These are phyloP conservation scores for Carex cristatella DNA, from an alignment of 176 grass and related monocot genomes.

Conservation along the genomic window DNA sequence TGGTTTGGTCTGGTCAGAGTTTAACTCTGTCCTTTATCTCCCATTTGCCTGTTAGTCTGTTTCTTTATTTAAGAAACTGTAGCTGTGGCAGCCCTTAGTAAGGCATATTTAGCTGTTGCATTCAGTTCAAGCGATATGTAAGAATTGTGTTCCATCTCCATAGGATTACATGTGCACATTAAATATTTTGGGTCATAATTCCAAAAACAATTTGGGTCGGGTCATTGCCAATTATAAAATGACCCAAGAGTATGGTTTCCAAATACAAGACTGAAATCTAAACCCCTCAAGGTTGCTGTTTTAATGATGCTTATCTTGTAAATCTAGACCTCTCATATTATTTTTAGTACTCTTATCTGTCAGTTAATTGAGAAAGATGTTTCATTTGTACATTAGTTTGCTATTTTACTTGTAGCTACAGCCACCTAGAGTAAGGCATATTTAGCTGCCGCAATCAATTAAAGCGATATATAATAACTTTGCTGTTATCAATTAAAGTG, in stretches of 20 bases:
- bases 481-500: not conserved
- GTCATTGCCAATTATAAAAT: not conserved
- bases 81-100: not conserved
- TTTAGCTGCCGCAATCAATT: not conserved
- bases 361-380: not conserved
- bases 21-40: not conserved
- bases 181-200: not conserved
- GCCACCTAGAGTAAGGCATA: not conserved
- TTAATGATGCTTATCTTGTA: not conserved
- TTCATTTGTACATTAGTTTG: slow-evolving; percentile 4
- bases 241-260: not conserved
- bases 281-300: not conserved
- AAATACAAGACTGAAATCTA: not conserved
- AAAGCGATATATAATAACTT: not conserved
- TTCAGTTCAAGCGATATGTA: not conserved
- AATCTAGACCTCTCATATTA: not conserved
- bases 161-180: not conserved
- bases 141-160: not conserved
- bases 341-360: not conserved
- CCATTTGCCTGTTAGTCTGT: not conserved
- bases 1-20: not conserved
- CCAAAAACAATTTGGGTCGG: not conserved
- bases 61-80: not conserved
- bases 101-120: not conserved
- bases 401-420: not conserved